Conservation (phyloP, 2,329 filamentous ascomycete species). For the Emmonsia crescens region DNA sequence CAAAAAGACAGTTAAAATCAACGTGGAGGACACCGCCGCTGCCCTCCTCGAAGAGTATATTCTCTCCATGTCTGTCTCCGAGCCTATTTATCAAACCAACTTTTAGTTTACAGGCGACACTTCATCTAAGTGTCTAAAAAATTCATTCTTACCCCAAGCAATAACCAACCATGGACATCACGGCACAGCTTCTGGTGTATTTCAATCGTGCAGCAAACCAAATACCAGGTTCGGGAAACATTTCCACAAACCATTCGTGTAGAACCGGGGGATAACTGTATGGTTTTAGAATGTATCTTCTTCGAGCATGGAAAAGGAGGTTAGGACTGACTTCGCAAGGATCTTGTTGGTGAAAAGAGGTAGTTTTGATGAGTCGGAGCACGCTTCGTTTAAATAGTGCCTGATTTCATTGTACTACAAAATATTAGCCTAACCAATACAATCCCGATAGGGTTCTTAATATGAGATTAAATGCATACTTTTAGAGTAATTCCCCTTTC, state of each 20-base stretch:
- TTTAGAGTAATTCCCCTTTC: constrained; percentile 55
- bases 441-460: not conserved
- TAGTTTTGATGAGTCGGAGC: constrained; percentile 51
- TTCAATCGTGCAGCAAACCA: constrained; percentile 85
- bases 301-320: not conserved
- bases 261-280: constrained; percentile 68
- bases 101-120: constrained; percentile 5
- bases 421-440: not conserved
- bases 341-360: constrained; percentile 60
- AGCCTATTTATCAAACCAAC: constrained; percentile 38
- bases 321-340: constrained; percentile 32
- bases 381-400: constrained; percentile 52
- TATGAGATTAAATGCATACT: constrained; percentile 23
- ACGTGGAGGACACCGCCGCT: constrained; percentile 94
- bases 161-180: constrained; percentile 99
- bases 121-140: not conserved
- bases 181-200: constrained; percentile 87
- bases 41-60: constrained; percentile 87
- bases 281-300: not conserved
- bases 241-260: constrained; percentile 89
- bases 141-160: constrained; percentile 53
- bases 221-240: constrained; percentile 80
- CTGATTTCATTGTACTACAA: constrained; percentile 58
- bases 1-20: constrained; percentile 98
- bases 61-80: constrained; percentile 93